phyloP scores from a whole-genome alignment of 345 rosid species.

The Murraya koenigii region DNA sequence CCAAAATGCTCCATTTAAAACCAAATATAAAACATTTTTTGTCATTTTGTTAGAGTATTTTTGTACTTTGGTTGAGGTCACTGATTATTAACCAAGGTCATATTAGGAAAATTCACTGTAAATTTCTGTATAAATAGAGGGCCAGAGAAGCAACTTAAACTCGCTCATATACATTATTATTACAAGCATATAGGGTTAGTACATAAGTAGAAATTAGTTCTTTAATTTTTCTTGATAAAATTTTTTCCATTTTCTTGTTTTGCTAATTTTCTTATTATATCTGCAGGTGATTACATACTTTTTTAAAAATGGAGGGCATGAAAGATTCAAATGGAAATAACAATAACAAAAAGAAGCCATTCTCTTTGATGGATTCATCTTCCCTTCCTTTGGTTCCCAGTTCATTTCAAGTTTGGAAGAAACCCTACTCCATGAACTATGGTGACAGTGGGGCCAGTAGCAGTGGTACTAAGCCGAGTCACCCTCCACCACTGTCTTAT shows the following conservation, averaged over 20 bases:
- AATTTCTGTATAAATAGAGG: conserved; percentile 5
- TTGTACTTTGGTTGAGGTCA: not conserved
- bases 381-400: not conserved
- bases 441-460: not conserved
- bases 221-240: not conserved
- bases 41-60: not conserved
- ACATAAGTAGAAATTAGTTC: conserved; percentile 2
- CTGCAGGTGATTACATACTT: not conserved
- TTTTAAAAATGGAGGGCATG: not conserved
- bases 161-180: not conserved
- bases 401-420: conserved; percentile 13
- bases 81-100: not conserved
- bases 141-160: conserved; percentile 8
- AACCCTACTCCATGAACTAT: conserved; percentile 11
- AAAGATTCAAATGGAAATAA: not conserved
- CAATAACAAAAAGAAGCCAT: not conserved
- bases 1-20: not conserved
- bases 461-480: not conserved
- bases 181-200: not conserved
- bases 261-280: not conserved
- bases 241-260: not conserved
- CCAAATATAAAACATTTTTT: not conserved
- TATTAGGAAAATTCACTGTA: not conserved
- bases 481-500: not conserved
- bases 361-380: not conserved